Conservation (phyloP, 2,329 filamentous ascomycete genomes). For the Pseudocercospora macadamiae region DNA sequence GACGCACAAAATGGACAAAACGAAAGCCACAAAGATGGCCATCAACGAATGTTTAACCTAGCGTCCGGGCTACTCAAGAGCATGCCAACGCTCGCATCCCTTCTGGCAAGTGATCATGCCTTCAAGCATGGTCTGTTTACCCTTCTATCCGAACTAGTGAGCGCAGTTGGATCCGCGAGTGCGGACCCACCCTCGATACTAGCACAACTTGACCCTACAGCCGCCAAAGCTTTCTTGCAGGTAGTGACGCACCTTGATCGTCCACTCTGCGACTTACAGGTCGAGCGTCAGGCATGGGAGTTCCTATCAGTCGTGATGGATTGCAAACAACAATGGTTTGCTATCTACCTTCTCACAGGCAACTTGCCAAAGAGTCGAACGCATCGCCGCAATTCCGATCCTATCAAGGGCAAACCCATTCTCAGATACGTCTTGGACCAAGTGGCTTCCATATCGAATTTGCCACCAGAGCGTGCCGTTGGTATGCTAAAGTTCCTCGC, state of each 20-base stretch:
- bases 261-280: slow-evolving; percentile 67
- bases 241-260: slow-evolving; percentile 76
- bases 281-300: slow-evolving; percentile 75
- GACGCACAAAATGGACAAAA: neutral
- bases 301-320: slow-evolving; percentile 85
- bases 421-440: slow-evolving; percentile 73
- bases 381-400: slow-evolving; percentile 54
- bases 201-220: slow-evolving; percentile 80
- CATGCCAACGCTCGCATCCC: slow-evolving; percentile 28
- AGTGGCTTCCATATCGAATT: slow-evolving; percentile 63
- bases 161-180: slow-evolving; percentile 34
- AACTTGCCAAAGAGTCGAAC: slow-evolving; percentile 74
- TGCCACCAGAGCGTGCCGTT: slow-evolving; percentile 68
- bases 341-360: slow-evolving; percentile 87
- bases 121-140: slow-evolving; percentile 29
- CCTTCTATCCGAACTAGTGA: slow-evolving; percentile 29
- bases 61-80: slow-evolving; percentile 23
- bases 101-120: slow-evolving; percentile 29
- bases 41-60: slow-evolving; percentile 20
- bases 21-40: slow-evolving; percentile 1
- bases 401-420: slow-evolving; percentile 64
- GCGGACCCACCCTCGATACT: slow-evolving; percentile 92
- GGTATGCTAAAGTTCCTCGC: slow-evolving; percentile 85
- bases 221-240: slow-evolving; percentile 81
- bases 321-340: slow-evolving; percentile 93